Conservation (phyloP, 257 asterid genomes). For the Solanum bulbocastanum region DNA sequence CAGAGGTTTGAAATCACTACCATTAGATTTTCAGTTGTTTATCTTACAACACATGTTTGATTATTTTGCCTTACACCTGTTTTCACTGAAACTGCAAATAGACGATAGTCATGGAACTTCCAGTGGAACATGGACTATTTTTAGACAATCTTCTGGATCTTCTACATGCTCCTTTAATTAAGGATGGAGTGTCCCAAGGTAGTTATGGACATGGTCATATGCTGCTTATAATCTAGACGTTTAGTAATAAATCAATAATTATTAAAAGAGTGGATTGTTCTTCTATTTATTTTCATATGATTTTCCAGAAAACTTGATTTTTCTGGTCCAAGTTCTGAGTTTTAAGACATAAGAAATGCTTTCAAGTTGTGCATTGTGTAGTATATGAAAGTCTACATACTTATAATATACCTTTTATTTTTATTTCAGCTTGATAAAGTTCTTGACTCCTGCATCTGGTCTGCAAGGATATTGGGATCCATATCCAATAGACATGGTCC, state of each 20-base stretch:
- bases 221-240: too few species aligned
- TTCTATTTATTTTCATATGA: background rate
- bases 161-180: too few species aligned
- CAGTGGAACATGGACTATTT: too few species aligned
- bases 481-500: constrained; percentile 90
- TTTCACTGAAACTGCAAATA: too few species aligned
- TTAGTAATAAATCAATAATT: background rate
- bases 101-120: too few species aligned
- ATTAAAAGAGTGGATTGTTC: background rate
- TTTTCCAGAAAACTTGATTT: background rate
- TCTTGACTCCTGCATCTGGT: constrained; percentile 61
- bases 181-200: too few species aligned
- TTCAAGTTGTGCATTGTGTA: background rate
- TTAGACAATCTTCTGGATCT: too few species aligned
- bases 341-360: background rate
- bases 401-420: background rate
- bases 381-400: background rate
- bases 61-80: too few species aligned
- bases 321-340: background rate
- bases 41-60: too few species aligned
- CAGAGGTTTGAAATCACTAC: too few species aligned
- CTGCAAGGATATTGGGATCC: constrained; percentile 93
- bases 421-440: constrained; percentile 73
- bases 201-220: too few species aligned
- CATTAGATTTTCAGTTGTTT: too few species aligned